Evolutionary conservation across 2,329 filamentous ascomycete species (phyloP), one percentile per base, ranked within the genome.

Genomic region (Neofusicoccum ribis): DNA sequence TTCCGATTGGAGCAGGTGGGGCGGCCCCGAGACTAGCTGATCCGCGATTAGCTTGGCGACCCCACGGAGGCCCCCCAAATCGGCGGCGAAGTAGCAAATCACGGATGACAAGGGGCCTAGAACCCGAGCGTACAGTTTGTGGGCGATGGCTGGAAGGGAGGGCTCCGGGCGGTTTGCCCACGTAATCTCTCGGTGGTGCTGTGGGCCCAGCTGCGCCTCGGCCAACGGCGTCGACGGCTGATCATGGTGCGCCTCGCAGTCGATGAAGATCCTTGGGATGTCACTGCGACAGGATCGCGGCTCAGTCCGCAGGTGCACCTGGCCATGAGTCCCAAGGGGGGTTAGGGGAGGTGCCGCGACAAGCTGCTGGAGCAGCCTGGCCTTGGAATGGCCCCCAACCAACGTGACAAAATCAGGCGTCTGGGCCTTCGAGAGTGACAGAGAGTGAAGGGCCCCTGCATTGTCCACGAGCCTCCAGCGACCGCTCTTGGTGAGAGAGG

Each of bases 11-110:
- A 69, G 59, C 11, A 65, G 69, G 23, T 67, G 43, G 14, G 68
- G 14, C 39, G 64, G 50, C 1, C 51, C 31, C 20, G 46, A 41
- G 8, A 65, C 27, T 11, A 67, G 58, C 36, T 72, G 69, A 12
- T 68, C 63, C 12, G 69, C 70, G 39, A 74, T 41, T n/a, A 72
- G 62, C 11, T 60, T 54, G 47, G 70, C 68, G n/a, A 73, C 64
- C 2, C 67, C 68, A 44, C 51, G 36, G 3, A 71, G 50, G 15
- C 72, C 71, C n/a, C 68, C 67, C 3, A 73, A 51, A 61, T 74
- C 71, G 14, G 67, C 47, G 3, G 71, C 70, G 63, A 74, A 74
- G 49, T 72, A 73, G 51, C 68, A 72, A 8, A 73, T 20, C 3
- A 69, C 68, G 34, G 70, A 63, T n/a, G 68, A 72, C 0, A 73